A percentile compares a stretch with the other conserved stretches of the same genome.
phyloP scores from a whole-genome alignment of 257 asterid genomes.

The Knoxia roxburghii region DNA sequence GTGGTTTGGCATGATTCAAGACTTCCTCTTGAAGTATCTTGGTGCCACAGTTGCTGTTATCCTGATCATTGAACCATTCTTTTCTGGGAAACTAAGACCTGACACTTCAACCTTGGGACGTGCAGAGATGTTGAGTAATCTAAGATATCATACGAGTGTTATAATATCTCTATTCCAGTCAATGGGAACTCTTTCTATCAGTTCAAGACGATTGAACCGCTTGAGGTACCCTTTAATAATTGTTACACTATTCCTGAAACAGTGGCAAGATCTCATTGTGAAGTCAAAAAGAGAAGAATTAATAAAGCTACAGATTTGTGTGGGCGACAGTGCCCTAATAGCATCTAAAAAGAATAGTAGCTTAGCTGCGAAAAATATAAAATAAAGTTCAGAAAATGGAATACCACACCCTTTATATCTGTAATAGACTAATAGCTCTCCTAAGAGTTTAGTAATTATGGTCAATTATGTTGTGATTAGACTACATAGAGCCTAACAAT shows the following conservation, averaged over 20 bases:
- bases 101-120: conserved; percentile 95
- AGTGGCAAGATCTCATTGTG: neutral
- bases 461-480: neutral
- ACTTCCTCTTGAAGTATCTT: conserved; percentile 88
- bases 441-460: neutral
- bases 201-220: conserved; percentile 95
- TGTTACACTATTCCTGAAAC: neutral
- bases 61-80: conserved; percentile 95
- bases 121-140: conserved; percentile 98
- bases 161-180: conserved; percentile 92
- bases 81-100: conserved; percentile 87
- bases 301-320: neutral
- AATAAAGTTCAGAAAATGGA: neutral
- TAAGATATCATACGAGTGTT: conserved; percentile 98
- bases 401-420: neutral
- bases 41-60: conserved; percentile 99
- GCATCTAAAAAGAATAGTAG: neutral
- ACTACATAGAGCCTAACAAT: neutral
- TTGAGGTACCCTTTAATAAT: conserved; percentile 56
- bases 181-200: conserved; percentile 89
- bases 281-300: neutral
- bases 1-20: conserved; percentile 99
- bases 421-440: neutral
- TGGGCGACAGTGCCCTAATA: neutral
- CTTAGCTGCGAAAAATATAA: neutral